Percentiles rank a stretch among this genome's conserved stretches.
phyloP scores from a whole-genome alignment of 257 asterid genomes.

The Gentiana straminea region DNA sequence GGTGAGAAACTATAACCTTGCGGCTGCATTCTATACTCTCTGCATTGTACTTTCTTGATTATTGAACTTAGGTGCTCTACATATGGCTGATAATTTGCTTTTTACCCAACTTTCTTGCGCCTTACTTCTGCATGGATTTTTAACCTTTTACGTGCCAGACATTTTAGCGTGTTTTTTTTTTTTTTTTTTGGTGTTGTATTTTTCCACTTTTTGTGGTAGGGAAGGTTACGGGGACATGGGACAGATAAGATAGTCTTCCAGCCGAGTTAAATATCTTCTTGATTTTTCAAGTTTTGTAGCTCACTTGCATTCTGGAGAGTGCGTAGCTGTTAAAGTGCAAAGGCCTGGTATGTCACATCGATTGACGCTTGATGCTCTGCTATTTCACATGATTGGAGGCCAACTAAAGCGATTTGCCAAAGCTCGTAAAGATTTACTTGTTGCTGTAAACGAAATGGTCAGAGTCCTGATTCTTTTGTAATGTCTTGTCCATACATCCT shows the following conservation, averaged over 20 bases:
- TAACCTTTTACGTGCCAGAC: too few species aligned
- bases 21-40: not conserved
- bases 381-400: constrained; percentile 95
- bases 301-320: constrained; percentile 97
- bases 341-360: constrained; percentile 92
- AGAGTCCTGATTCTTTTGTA: constrained; percentile 25
- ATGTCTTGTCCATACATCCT: not conserved
- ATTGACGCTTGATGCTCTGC: constrained; percentile 84
- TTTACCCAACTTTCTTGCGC: constrained; percentile 1
- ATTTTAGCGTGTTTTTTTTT: too few species aligned
- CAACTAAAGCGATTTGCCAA: constrained; percentile 92
- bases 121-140: not conserved
- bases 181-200: not conserved
- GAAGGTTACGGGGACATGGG: too few species aligned
- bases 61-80: not conserved
- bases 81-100: not conserved
- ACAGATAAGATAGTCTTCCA: not conserved
- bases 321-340: constrained; percentile 98
- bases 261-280: constrained; percentile 12
- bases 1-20: constrained; percentile 39
- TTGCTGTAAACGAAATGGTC: constrained; percentile 96
- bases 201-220: not conserved
- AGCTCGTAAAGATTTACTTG: constrained; percentile 95
- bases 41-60: not conserved
- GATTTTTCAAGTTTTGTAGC: constrained; percentile 86